Percentiles rank a stretch among this genome's conserved stretches.
phyloP scores from a whole-genome alignment of 257 asterid genomes.

The Ajuga chamaepitys region DNA sequence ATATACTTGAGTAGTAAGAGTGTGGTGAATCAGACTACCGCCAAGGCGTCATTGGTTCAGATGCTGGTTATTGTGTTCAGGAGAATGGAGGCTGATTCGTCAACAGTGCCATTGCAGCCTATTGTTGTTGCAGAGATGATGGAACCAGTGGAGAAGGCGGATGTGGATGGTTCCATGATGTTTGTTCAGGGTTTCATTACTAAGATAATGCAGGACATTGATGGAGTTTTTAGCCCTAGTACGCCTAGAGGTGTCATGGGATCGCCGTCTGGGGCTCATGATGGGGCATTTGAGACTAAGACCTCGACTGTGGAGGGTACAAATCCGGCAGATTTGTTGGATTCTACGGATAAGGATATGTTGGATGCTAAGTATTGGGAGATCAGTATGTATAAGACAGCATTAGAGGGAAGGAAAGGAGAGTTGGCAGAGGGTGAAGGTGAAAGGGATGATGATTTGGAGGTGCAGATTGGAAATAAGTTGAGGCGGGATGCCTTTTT shows the following conservation, averaged over 20 bases:
- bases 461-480: slow-evolving; percentile 95
- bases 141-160: slow-evolving; percentile 84
- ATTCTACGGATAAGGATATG: slow-evolving; percentile 98
- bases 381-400: slow-evolving; percentile 98
- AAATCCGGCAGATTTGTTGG: slow-evolving; percentile 96
- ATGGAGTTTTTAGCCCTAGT: slow-evolving; percentile 75
- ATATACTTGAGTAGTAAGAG: slow-evolving; percentile 80
- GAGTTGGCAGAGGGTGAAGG: slow-evolving; percentile 87
- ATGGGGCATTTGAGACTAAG: slow-evolving; percentile 96
- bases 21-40: slow-evolving; percentile 89
- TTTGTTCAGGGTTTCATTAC: slow-evolving; percentile 94
- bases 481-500: slow-evolving; percentile 91
- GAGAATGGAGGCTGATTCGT: slow-evolving; percentile 98
- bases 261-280: slow-evolving; percentile 52
- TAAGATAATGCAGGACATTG: slow-evolving; percentile 84
- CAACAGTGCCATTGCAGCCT: slow-evolving; percentile 90
- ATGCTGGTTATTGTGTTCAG: slow-evolving; percentile 95
- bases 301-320: slow-evolving; percentile 92
- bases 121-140: slow-evolving; percentile 92
- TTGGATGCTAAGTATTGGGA: slow-evolving; percentile 99
- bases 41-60: slow-evolving; percentile 93
- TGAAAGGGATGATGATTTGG: slow-evolving; percentile 93
- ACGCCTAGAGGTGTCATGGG: slow-evolving; percentile 47
- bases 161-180: slow-evolving; percentile 76
- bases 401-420: slow-evolving; percentile 94